These are phyloP conservation scores for Magnusiomyces clavatus DNA, from an alignment of 1,139 yeast species.

Conservation along the genomic window DNA sequence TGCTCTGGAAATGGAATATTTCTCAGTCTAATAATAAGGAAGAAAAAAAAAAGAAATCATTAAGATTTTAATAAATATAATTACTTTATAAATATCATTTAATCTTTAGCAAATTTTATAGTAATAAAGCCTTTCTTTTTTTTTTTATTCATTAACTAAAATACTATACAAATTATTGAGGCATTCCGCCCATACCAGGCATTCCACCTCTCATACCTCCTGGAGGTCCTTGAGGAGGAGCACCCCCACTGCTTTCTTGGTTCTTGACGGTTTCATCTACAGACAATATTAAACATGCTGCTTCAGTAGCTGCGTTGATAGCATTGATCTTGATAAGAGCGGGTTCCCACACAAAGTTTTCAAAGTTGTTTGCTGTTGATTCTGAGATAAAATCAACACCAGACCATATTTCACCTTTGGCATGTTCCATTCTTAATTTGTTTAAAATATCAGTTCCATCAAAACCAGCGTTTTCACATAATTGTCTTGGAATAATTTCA, in stretches of 20 bases:
- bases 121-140: background rate
- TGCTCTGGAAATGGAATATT: conserved; percentile 13
- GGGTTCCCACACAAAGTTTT: conserved; percentile 95
- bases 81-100: background rate
- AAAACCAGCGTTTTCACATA: conserved; percentile 96
- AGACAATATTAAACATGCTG: conserved; percentile 82
- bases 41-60: background rate
- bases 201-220: conserved; percentile 15
- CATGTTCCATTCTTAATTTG: conserved; percentile 85
- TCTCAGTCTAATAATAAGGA: background rate
- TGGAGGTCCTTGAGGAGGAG: conserved; percentile 28
- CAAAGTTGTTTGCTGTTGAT: conserved; percentile 73
- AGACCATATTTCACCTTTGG: conserved; percentile 83
- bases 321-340: conserved; percentile 90
- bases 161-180: conserved; percentile 9
- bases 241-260: conserved; percentile 44
- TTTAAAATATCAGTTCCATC: conserved; percentile 92
- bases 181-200: conserved; percentile 14
- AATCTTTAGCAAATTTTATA: background rate
- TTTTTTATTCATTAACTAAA: background rate
- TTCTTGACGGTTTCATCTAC: conserved; percentile 94
- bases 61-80: background rate
- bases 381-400: conserved; percentile 91
- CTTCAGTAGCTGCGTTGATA: conserved; percentile 94
- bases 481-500: conserved; percentile 93